phyloP scores from a whole-genome alignment of 164 flowering plant species.

The Houttuynia cordata region DNA sequence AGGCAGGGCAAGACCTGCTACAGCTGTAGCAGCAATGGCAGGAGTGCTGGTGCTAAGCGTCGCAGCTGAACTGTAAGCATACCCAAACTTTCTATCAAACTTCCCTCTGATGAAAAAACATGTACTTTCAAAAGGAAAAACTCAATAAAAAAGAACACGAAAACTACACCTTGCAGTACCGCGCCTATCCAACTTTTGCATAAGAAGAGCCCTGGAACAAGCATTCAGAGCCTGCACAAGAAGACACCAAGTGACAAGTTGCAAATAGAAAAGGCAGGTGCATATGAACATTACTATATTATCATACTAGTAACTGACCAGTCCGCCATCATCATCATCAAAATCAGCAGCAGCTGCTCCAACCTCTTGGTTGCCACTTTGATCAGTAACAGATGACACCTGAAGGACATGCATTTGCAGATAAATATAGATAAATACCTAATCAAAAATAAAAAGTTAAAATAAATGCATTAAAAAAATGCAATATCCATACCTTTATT shows the following conservation, averaged over 20 bases:
- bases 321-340: constrained; percentile 92
- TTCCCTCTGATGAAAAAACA: not conserved
- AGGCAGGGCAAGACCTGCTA: constrained; percentile 33
- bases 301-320: constrained; percentile 42
- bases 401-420: constrained; percentile 8
- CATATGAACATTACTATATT: not conserved
- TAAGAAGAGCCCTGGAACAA: constrained; percentile 71
- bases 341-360: constrained; percentile 69
- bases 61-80: constrained; percentile 12
- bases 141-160: not conserved
- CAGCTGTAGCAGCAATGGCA: constrained; percentile 23
- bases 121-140: too few relatives aligned
- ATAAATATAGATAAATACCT: not conserved
- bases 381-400: constrained; percentile 95
- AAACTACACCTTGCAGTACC: constrained; percentile 47
- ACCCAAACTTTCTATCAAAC: not conserved
- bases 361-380: constrained; percentile 58
- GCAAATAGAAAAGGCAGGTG: not conserved
- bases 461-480: not conserved
- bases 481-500: constrained; percentile 46
- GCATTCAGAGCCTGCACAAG: constrained; percentile 66
- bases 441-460: not conserved
- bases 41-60: constrained; percentile 25
- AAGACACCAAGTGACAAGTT: not conserved
- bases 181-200: constrained; percentile 85